Base-by-base conservation (phyloP, 495 filamentous ascomycete genomes). In the Hyaloscypha variabilis region DNA sequence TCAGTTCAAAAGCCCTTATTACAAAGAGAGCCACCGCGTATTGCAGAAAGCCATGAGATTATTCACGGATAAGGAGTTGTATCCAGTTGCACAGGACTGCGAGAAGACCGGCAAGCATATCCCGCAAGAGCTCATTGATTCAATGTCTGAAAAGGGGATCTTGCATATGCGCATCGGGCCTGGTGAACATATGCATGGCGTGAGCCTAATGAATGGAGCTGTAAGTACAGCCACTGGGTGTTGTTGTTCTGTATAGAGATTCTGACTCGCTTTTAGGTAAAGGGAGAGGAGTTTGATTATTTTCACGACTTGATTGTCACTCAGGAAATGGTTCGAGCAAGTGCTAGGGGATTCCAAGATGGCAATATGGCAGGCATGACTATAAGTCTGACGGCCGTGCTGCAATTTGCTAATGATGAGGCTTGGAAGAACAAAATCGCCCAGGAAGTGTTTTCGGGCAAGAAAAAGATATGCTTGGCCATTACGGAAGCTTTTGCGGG, bases 401-500 rank as follows among this genome's bases (percentile, higher is more conserved):
- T 91, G 78, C 89, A 94, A 78, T 95, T 88, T 83, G 83, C 89
- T 71, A 86, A 82, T 58, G 82, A 95, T 72, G 79, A 83, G 42
- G 76, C 78, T 60, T 83, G 93, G 61, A 88, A 88, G 73, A 81
- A 90, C 70, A 79, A 81, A 30, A 79, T 95, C 51, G 85, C 83
- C 23, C 80, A 85, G 39, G 92, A 96, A 71, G 87, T 91, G 39
- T 82, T 96, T 68, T 85, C 83, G 24, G 92, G 91, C 30, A 85
- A 89, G 82, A 96, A 94, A 83, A 91, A 92, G 80, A 92, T 94
- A 77, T 93, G 86, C 74, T 81, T 96, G 4, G 92, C 92, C 56
- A 91, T 96, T 73, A 94, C 91, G 8, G 92, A 96, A 75, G 92
- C 92, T 11, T 96, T 96, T 75, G 92, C 92, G 28, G 91, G 92